These are phyloP conservation scores for Boletus barrowsii DNA, from an alignment of 768 basidiomycete species.

Conservation along the genomic window DNA sequence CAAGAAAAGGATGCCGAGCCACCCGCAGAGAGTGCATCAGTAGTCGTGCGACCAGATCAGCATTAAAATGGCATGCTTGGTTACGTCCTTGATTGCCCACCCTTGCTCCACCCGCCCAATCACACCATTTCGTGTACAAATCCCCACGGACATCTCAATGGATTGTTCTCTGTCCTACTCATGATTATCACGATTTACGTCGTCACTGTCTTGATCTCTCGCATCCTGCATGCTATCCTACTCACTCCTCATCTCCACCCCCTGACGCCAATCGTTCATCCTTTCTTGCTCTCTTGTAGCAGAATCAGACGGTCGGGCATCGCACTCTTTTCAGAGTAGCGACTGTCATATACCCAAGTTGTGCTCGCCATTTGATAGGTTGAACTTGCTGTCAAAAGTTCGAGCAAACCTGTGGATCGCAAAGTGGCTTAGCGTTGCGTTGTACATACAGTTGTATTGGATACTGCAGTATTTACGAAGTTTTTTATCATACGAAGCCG, in stretches of 20 bases:
- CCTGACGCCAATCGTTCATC: conserved; percentile 2
- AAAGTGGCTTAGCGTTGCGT: neutral
- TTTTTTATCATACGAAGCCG: neutral
- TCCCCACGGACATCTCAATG: conserved; percentile 4
- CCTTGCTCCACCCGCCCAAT: neutral
- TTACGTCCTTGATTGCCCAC: neutral
- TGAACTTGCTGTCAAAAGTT: neutral
- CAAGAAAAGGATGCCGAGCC: conserved; percentile 29
- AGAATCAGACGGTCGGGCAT: conserved; percentile 8
- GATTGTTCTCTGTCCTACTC: conserved; percentile 5
- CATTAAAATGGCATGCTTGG: conserved; percentile 7
- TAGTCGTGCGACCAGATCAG: neutral
- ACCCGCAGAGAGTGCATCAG: conserved; percentile 9
- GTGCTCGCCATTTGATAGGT: conserved; percentile 8
- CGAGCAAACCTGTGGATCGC: neutral
- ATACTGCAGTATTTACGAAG: neutral
- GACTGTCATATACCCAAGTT: conserved; percentile 16
- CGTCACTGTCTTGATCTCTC: conserved; percentile 28
- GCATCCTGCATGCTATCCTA: conserved; percentile 21
- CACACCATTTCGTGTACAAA: conserved; percentile 3
- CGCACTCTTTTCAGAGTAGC: neutral
- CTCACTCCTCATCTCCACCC: neutral
- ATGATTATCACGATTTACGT: conserved; percentile 23
- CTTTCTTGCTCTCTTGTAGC: conserved; percentile 7
- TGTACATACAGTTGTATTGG: neutral